These are phyloP conservation scores for Cenchrus americanus DNA, from an alignment of 176 grass and related monocot species.

Conservation along the genomic window DNA sequence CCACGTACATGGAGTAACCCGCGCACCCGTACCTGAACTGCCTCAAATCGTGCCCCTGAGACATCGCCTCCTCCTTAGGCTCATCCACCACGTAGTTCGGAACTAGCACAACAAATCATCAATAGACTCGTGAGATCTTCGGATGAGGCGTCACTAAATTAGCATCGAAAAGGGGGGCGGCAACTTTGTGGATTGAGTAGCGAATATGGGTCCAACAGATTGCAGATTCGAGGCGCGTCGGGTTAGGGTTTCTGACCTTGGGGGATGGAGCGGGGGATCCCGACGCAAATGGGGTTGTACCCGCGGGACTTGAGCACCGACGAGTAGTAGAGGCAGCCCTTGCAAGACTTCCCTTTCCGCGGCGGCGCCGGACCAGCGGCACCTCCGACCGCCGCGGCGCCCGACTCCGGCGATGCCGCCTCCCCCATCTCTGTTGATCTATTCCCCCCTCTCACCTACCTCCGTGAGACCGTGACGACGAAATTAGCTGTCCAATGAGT, in stretches of 20 bases:
- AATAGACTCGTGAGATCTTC: slow-evolving; percentile 38
- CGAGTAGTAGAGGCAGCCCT: slow-evolving; percentile 93
- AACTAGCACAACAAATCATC: slow-evolving; percentile 54
- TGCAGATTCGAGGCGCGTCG: too few relatives aligned
- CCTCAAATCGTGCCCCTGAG: slow-evolving; percentile 57
- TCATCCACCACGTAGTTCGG: slow-evolving; percentile 68
- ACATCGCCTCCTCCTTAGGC: slow-evolving; percentile 56
- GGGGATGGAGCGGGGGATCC: slow-evolving; percentile 78
- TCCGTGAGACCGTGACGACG: background rate
- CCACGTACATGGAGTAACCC: slow-evolving; percentile 83
- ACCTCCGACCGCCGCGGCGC: slow-evolving; percentile 26
- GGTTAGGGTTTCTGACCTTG: slow-evolving; percentile 67
- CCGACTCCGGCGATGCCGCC: slow-evolving; percentile 57
- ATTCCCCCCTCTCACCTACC: background rate
- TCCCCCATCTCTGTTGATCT: slow-evolving; percentile 43
- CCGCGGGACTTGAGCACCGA: slow-evolving; percentile 72
- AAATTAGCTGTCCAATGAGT: slow-evolving; percentile 15
- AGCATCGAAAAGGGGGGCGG: background rate
- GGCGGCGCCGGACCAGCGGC: background rate
- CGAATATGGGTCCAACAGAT: background rate
- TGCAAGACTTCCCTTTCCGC: slow-evolving; percentile 88
- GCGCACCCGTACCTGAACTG: slow-evolving; percentile 86
- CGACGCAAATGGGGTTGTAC: slow-evolving; percentile 81
- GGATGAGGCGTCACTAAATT: background rate
- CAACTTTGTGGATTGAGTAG: background rate